Evolutionary conservation across 139 green algal species (phyloP).

Genomic region (Tetradesmus obliquus): DNA sequence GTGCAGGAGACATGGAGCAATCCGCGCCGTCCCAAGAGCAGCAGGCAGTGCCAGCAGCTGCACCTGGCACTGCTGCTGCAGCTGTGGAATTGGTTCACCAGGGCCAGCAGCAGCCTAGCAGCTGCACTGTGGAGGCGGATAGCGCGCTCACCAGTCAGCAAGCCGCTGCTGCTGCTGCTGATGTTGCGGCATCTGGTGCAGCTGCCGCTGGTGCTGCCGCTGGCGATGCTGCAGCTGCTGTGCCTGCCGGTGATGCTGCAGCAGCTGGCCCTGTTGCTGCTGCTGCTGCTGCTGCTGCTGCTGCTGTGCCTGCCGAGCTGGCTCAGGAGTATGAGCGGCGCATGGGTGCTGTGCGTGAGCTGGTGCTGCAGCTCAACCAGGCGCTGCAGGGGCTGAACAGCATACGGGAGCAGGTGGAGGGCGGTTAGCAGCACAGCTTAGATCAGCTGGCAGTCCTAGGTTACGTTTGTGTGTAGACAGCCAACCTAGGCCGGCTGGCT

Average conservation of each 20-base stretch:
- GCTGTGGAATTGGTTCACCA: background rate
- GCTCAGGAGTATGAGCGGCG: conserved; percentile 32
- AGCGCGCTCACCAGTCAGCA: background rate
- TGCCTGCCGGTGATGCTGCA: background rate
- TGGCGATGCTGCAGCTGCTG: background rate
- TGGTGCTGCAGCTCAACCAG: conserved; percentile 38
- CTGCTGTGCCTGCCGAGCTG: background rate
- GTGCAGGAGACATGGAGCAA: background rate
- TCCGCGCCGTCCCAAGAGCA: background rate
- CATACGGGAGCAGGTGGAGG: conserved; percentile 27
- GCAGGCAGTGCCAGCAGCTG: background rate
- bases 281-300: conserved; percentile 41
- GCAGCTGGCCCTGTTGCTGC: conserved; percentile 12
- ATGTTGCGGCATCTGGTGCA: background rate
- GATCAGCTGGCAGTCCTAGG: background rate
- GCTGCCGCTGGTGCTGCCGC: background rate
- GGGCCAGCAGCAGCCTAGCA: background rate
- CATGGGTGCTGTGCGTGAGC: conserved; percentile 2
- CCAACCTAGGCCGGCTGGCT: no score
- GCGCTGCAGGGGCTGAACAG: conserved; percentile 42
- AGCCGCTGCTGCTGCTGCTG: background rate
- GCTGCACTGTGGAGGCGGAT: background rate
- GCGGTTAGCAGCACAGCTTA: background rate
- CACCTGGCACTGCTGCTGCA: background rate
- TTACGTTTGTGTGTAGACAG: no score